Evolutionary conservation across 352 stramenopile species (phyloP).

Genomic region (Phytophthora sp.): DNA sequence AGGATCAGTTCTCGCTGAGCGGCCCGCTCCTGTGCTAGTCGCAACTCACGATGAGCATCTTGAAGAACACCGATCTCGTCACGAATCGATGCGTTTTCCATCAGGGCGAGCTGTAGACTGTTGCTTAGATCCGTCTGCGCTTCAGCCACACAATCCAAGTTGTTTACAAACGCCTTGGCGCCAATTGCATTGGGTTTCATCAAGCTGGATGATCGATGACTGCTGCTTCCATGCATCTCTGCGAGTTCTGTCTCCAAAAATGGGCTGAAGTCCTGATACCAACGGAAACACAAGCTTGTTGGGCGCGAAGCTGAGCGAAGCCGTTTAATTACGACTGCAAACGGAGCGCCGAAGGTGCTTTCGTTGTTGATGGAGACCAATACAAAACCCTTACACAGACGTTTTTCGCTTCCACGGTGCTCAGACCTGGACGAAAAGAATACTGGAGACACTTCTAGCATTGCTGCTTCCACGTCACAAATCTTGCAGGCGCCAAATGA

Average conservation of each 20-base stretch:
- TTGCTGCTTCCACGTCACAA: conserved; percentile 65
- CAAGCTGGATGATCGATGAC: conserved; percentile 13
- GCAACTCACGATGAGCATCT: conserved; percentile 55
- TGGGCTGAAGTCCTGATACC: conserved; percentile 81
- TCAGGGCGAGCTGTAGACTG: conserved; percentile 67
- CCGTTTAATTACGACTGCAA: conserved; percentile 56
- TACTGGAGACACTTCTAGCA: conserved; percentile 63
- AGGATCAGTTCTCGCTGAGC: conserved; percentile 28
- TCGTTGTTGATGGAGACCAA: conserved; percentile 81
- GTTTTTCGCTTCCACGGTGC: conserved; percentile 51
- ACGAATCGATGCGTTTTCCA: conserved; percentile 79
- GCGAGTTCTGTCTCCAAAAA: conserved; percentile 69
- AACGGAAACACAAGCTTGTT: conserved; percentile 79
- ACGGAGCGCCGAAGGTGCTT: conserved; percentile 71
- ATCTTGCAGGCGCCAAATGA: conserved; percentile 66
- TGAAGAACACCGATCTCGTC: conserved; percentile 67
- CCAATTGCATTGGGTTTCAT: conserved; percentile 9
- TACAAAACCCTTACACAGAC: conserved; percentile 74
- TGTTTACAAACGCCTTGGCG: conserved; percentile 46
- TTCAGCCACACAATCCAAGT: conserved; percentile 65
- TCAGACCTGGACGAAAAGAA: conserved; percentile 62
- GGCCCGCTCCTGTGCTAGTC: conserved; percentile 34
- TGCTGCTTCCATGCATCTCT: conserved; percentile 32
- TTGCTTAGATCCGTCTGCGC: conserved; percentile 66
- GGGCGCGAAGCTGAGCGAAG: conserved; percentile 63